Evolutionary conservation across 140 eudicot species (phyloP).

Genomic region (Anethum foeniculum): DNA sequence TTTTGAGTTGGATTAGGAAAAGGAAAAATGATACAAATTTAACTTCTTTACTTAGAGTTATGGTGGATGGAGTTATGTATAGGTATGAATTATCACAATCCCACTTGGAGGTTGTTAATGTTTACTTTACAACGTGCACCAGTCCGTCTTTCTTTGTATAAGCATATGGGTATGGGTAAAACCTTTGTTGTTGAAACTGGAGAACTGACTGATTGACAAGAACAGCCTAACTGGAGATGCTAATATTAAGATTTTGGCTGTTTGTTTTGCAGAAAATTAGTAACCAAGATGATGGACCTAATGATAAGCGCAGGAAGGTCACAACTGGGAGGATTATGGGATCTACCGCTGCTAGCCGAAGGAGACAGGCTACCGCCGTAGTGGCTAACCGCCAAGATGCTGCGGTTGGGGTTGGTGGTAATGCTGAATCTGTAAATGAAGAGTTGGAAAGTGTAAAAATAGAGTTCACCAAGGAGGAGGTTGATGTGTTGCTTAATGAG

Average conservation of each 20-base stretch:
- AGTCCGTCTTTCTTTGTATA: background rate
- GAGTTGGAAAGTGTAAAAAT: conserved; percentile 32
- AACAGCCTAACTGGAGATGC: background rate
- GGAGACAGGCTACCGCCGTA: conserved; percentile 46
- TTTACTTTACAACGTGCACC: background rate
- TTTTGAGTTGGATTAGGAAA: background rate
- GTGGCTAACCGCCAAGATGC: conserved; percentile 48
- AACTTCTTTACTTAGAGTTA: background rate
- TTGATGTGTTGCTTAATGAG: conserved; percentile 57
- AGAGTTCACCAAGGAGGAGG: conserved; percentile 72
- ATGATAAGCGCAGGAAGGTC: conserved; percentile 45
- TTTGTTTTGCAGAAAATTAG: conserved; percentile 37
- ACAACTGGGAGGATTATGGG: conserved; percentile 42
- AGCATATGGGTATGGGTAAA: background rate
- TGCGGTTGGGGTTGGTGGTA: conserved; percentile 31
- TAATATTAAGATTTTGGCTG: background rate
- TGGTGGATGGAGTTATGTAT: background rate
- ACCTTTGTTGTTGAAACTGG: background rate
- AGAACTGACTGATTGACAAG: background rate
- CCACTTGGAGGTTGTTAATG: background rate
- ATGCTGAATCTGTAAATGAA: conserved; percentile 29
- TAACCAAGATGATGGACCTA: conserved; percentile 33
- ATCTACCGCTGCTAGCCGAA: conserved; percentile 42
- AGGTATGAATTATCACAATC: background rate
- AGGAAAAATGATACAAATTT: background rate